Percentiles rank a stretch among this genome's conserved stretches.
Evolutionary conservation across 768 basidiomycete genomes (phyloP).

Genomic region (Tylopilus felleus): DNA sequence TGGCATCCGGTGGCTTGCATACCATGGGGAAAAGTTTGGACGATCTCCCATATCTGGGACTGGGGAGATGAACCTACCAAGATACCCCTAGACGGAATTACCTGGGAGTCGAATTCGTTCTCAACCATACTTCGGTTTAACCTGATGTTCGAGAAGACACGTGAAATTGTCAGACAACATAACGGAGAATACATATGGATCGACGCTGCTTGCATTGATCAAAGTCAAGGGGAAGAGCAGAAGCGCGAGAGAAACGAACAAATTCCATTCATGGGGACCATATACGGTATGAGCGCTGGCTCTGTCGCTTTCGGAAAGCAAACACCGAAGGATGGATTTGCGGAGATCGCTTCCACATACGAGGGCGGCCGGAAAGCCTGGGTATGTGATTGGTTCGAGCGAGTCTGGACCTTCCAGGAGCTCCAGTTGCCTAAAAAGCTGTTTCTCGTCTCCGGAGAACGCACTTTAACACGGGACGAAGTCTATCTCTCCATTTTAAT

Average conservation of each 20-base stretch:
- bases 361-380: slow-evolving; percentile 7
- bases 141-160: neutral
- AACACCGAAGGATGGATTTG: neutral
- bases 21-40: slow-evolving; percentile 6
- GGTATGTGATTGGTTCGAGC: slow-evolving; percentile 14
- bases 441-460: slow-evolving; percentile 11
- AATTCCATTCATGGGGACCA: slow-evolving; percentile 4
- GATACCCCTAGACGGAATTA: slow-evolving; percentile 1
- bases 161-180: neutral
- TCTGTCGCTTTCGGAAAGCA: slow-evolving; percentile 8
- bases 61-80: neutral
- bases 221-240: neutral
- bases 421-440: slow-evolving; percentile 6
- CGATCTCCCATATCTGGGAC: slow-evolving; percentile 11
- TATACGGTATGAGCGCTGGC: slow-evolving; percentile 9
- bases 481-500: slow-evolving; percentile 6
- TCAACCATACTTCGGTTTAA: slow-evolving; percentile 7
- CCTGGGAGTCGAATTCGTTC: slow-evolving; percentile 4
- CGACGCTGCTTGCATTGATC: slow-evolving; percentile 9
- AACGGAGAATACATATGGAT: slow-evolving; percentile 9
- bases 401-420: slow-evolving; percentile 16
- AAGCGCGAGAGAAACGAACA: neutral
- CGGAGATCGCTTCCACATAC: neutral
- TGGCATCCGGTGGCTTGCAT: neutral
- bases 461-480: slow-evolving; percentile 1